Base-by-base conservation (phyloP, 169 alveolate genomes). In the Plasmodium relictum region DNA sequence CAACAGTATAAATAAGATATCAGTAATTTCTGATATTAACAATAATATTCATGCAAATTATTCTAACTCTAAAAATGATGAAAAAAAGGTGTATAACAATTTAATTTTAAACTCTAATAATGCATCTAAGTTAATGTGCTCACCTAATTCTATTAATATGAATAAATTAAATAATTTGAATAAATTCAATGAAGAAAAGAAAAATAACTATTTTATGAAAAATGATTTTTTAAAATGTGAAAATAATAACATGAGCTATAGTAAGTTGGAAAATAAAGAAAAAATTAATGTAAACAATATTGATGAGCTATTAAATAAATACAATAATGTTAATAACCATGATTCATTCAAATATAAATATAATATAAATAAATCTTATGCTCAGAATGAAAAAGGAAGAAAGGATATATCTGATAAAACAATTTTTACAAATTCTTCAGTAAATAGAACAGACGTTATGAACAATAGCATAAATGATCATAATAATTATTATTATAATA, bases 71-170 rank as follows among this genome's bases (percentile, higher is more conserved):
- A 58, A 80, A 45, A 80, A 80, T 52, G 71, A 52, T 68, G 83
- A 80, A 26, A 80, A 54, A 22, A 76, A 44, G 22, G 20, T 48
- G 45, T 68, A 66, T 45, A 66, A 61, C 26, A 80, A 80, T 80
- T 66, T 70, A 26, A 22, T 44, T 14, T 12, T 22, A 24, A 39
- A 52, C 10, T 8, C 78, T 16, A 66, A 56, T 66, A 50, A 65
- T 8, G 48, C 16, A 45, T 65, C 70, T n/a, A 31, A 80, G 39
- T 12, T 80, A n/a, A 3, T 26, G 26, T 39, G 31, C 26, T n/a
- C 73, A 10, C 50, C 73, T 18, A 54, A 54, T 54, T 66, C 83
- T 42, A 59, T 44, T 18, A 54, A 50, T 41, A 20, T 44, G 39
- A 65, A 42, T n/a, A 83, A 80, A 22, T 37, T 42, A 7, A 80